These are phyloP conservation scores for Trametes cinnabarina DNA, from an alignment of 768 basidiomycete genomes.

Conservation along the genomic window DNA sequence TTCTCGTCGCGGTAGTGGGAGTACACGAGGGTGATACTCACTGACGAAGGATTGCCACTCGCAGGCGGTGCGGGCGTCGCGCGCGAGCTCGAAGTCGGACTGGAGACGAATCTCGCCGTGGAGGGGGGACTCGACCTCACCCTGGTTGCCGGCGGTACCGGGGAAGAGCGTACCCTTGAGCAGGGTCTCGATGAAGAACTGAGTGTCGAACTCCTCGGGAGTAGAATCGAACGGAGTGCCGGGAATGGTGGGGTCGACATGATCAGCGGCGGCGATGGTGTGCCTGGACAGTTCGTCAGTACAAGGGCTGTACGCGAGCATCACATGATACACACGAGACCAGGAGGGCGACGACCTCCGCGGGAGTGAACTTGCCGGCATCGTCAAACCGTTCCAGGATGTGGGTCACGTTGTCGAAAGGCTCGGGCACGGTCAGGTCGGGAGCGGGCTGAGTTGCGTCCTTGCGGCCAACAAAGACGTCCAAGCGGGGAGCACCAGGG, in stretches of 20 bases:
- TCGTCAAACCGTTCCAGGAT: constrained; percentile 26
- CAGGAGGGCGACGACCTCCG: constrained; percentile 22
- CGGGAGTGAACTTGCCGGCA: constrained; percentile 21
- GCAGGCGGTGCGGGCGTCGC: constrained; percentile 34
- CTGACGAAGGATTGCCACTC: constrained; percentile 31
- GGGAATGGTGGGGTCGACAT: constrained; percentile 25
- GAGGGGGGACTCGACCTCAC: constrained; percentile 10
- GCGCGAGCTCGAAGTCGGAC: constrained; percentile 25
- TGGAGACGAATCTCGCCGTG: constrained; percentile 13
- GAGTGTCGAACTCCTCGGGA: constrained; percentile 25
- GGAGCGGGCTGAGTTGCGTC: constrained; percentile 21
- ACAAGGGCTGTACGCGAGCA: constrained; percentile 17
- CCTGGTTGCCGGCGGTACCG: constrained; percentile 12
- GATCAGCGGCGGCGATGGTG: constrained; percentile 23
- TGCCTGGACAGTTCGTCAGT: constrained; percentile 1
- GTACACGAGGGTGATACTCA: background rate
- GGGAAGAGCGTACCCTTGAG: constrained; percentile 28
- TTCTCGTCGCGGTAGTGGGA: no score
- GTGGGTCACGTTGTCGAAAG: constrained; percentile 22
- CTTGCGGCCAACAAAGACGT: constrained; percentile 38
- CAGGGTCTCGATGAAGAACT: constrained; percentile 30
- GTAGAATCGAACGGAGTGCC: constrained; percentile 29
- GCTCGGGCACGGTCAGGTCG: constrained; percentile 22
- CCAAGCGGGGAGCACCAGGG: constrained; percentile 36
- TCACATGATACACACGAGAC: constrained; percentile 11